A percentile compares a stretch with the other conserved stretches of the same genome.
Conservation (phyloP, 768 basidiomycete genomes). For the Gymnopilus junonius region DNA sequence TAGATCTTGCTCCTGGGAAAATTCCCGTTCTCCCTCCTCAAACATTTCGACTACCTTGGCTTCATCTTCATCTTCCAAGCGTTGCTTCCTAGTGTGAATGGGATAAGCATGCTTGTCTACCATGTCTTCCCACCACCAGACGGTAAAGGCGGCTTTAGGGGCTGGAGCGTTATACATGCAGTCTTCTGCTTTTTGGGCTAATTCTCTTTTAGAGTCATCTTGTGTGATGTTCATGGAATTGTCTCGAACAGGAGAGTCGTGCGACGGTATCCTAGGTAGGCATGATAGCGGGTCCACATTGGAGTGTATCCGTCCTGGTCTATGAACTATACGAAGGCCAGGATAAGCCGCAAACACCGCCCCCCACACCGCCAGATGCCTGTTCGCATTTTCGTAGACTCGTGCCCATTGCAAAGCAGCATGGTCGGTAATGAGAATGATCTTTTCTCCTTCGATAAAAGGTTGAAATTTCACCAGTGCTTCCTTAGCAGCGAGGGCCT, state of each 20-base stretch:
- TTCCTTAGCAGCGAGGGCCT: constrained; percentile 24
- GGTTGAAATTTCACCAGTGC: constrained; percentile 36
- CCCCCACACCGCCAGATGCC: constrained; percentile 33
- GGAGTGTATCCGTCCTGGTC: constrained; percentile 36
- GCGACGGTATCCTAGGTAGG: constrained; percentile 18
- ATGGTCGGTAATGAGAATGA: constrained; percentile 29
- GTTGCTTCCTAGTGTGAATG: too few relatives aligned
- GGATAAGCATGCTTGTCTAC: constrained; percentile 12
- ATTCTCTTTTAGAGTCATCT: not conserved
- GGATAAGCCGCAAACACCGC: constrained; percentile 33
- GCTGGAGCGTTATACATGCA: constrained; percentile 3
- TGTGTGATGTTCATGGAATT: constrained; percentile 8
- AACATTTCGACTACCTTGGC: not conserved
- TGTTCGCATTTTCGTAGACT: constrained; percentile 27
- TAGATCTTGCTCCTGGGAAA: not conserved
- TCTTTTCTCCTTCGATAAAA: constrained; percentile 36
- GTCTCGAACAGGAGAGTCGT: constrained; percentile 18
- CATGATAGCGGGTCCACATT: constrained; percentile 34
- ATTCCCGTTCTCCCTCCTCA: not conserved
- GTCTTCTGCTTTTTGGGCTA: constrained; percentile 13
- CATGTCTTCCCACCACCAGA: constrained; percentile 24
- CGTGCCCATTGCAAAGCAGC: constrained; percentile 28
- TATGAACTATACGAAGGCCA: constrained; percentile 32
- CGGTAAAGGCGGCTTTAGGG: constrained; percentile 21
- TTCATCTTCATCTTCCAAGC: not conserved